phyloP scores from a whole-genome alignment of 2,329 filamentous ascomycete genomes.

The Ophiocordyceps unilateralis region DNA sequence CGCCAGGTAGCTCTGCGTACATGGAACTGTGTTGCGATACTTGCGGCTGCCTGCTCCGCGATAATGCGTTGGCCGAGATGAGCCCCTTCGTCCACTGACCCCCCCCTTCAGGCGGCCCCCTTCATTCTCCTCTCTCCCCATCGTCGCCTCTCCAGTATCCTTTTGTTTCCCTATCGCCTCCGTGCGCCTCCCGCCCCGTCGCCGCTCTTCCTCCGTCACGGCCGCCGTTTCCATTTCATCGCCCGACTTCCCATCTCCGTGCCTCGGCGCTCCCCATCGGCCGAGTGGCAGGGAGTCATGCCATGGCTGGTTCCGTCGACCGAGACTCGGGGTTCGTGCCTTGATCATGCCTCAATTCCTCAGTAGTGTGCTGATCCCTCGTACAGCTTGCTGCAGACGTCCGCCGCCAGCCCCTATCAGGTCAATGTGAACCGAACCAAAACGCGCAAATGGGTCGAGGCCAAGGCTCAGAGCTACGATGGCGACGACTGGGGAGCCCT shows the following conservation, averaged over 20 bases:
- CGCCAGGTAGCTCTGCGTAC: not conserved
- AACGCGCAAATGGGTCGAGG: conserved; percentile 90
- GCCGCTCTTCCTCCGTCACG: not conserved
- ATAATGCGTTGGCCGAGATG: not conserved
- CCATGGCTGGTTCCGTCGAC: not conserved
- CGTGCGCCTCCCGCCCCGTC: not conserved
- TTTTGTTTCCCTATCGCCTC: not conserved
- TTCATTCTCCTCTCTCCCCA: not conserved
- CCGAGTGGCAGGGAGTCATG: not conserved
- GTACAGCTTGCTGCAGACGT: conserved; percentile 13
- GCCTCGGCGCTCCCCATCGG: not conserved
- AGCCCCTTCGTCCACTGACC: not conserved
- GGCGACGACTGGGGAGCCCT: conserved; percentile 84
- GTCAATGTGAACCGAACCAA: conserved; percentile 78
- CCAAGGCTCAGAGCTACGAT: conserved; percentile 72
- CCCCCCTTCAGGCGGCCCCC: not conserved
- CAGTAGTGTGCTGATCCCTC: not conserved
- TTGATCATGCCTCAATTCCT: not conserved
- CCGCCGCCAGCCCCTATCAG: conserved; percentile 38
- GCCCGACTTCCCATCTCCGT: not conserved
- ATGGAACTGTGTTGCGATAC: not conserved
- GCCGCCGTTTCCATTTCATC: not conserved
- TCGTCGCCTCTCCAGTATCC: not conserved
- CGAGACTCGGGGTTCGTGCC: not conserved
- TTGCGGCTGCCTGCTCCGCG: not conserved